Base-by-base conservation (phyloP, 441 rosid genomes). In the Caryocar brasiliense region DNA sequence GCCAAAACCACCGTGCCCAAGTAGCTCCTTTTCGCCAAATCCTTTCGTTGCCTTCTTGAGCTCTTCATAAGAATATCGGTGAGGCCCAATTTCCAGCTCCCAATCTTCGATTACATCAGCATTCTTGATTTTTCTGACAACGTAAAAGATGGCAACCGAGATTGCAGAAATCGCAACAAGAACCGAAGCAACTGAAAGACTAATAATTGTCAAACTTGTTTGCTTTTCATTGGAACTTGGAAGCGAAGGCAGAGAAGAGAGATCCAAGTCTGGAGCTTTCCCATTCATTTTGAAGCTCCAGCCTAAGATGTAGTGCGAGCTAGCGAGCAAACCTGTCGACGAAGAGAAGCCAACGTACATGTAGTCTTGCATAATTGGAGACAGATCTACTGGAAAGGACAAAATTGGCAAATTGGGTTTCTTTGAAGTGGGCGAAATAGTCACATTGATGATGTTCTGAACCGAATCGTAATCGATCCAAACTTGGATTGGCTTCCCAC, bases 311-410 rank as follows among this genome's bases (percentile, higher is more conserved):
- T 62, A 85, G 61, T 88, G 92, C 0, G 84, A 75, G 47, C 86
- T 80, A 13, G 74, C 67, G 2, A 82, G 86, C 62, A 81, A 58
- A 12, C 97, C 97, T 0, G 97, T 85, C n/a, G 97, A 84, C 30
- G 97, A 58, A 5, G 95, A 82, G 57, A 88, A 88, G 2, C 97
- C 95, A 13, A 82, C 79, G 21, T 41, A 82, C 97, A 88, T 88
- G 3, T 45, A 54, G 5, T 78, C 76, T 1, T 7, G n/a, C 29
- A 85, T 13, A 42, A 77, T 54, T 3, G 71, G 43, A 1, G 92
- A 71, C 15, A 85, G 85, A 74, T 88, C 87, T 11, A 66, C 53
- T 0, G 19, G 67, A 48, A 56, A 32, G 1, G 92, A 85, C 59
- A 88, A 56, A 55, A 85, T 71, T 10, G 81, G 73, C 17, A 0